Evolutionary conservation across 2,329 filamentous ascomycete genomes (phyloP), one percentile per base, ranked within the genome.

Genomic region (Alternaria angustiovoidea): DNA sequence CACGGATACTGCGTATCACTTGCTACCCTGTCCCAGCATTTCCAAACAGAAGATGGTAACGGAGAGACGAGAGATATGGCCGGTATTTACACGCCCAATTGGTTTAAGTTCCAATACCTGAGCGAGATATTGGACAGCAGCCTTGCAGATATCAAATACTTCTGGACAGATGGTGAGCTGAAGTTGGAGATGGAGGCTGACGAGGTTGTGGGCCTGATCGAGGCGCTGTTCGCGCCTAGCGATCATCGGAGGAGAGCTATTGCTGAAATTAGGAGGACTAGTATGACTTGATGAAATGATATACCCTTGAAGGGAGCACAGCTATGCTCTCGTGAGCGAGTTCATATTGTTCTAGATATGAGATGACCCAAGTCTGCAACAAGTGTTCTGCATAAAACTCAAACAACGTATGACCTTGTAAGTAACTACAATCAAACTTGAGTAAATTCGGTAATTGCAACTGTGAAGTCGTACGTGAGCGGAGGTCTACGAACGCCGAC

Each of bases 81-180:
- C 4, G 85, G 86, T 24, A 80, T 89, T 9, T 89, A 89, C 63
- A 86, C 86, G 47, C 82, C 84, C 4, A 86, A 85, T 64, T 90
- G 88, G 88, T 80, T 89, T 63, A 87, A 87, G 61, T 89, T 89
- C 70, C 87, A 88, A 71, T 89, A 89, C 66, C 72, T 90, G 53
- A 79, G 83, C 42, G 88, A 89, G 65, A 88, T 90, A 44, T 72
- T 90, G 53, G 88, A 89, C 54, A 85, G 85, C 56, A 87, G 83
- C 49, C 77, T 90, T 16, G 87, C 86, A 20, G 88, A 90, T 68
- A 89, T 90, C 77, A 88, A 85, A 68, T 89, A 85, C 63, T 73
- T 89, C 43, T 90, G 88, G 88, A 82, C 81, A 3, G 87, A 90
- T 66, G 86, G 86, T n/a, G 88, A 88, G 73, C 69, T 90, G 67